Evolutionary conservation across 2,329 filamentous ascomycete genomes (phyloP).

Genomic region (Pseudogymnoascus sp.): DNA sequence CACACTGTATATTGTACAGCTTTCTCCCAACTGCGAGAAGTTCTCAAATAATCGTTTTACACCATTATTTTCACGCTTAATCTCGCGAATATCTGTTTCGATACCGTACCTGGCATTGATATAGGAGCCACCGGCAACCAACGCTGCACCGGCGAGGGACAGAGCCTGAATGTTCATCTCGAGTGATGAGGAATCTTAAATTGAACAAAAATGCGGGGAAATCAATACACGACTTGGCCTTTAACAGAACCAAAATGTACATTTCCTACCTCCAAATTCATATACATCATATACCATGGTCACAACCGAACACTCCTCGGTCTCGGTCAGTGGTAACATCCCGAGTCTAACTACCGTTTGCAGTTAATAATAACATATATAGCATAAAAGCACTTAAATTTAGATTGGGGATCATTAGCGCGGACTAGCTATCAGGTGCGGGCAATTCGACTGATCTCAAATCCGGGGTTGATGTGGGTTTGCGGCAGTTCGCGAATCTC

Average conservation of each 20-base stretch:
- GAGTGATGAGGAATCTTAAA: conserved; percentile 18
- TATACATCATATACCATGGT: neutral
- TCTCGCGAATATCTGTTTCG: conserved; percentile 32
- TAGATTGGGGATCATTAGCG: neutral
- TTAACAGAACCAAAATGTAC: neutral
- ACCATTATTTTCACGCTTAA: conserved; percentile 31
- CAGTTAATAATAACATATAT: neutral
- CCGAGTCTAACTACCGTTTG: neutral
- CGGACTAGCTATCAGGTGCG: neutral
- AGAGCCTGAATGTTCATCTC: conserved; percentile 15
- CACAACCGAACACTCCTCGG: neutral
- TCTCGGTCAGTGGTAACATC: neutral
- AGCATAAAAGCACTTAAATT: neutral
- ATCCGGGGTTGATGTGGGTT: neutral
- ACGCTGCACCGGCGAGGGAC: conserved; percentile 32
- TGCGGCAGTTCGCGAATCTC: neutral
- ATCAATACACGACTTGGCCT: neutral
- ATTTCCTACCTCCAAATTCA: neutral
- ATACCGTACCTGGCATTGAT: conserved; percentile 38
- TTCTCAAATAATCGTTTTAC: conserved; percentile 30
- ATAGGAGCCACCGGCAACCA: conserved; percentile 31
- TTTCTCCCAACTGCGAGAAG: conserved; percentile 33
- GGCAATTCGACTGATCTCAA: neutral
- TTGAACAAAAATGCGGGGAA: conserved; percentile 5
- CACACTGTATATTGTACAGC: conserved; percentile 36